These are phyloP conservation scores for Syncephalastrum racemosum DNA, from an alignment of 371 early-diverging fungal genomes.

Conservation along the genomic window DNA sequence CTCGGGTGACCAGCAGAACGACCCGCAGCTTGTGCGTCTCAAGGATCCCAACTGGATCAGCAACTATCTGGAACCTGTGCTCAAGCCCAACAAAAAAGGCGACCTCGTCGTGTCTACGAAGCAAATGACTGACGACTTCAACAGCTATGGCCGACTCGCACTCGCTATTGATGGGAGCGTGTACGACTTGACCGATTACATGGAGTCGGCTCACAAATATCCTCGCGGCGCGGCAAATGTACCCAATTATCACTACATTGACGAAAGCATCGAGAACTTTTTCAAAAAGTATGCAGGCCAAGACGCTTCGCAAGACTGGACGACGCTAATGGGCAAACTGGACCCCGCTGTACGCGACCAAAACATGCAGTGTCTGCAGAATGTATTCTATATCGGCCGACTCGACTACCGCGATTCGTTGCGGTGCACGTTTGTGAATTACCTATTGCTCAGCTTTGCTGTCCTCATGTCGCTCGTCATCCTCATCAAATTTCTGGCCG, in stretches of 20 bases:
- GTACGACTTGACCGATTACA: constrained; percentile 58
- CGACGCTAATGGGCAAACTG: constrained; percentile 49
- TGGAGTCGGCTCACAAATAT: constrained; percentile 37
- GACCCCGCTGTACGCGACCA: constrained; percentile 22
- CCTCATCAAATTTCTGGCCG: constrained; percentile 88
- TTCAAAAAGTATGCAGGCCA: constrained; percentile 41
- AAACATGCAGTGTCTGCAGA: constrained; percentile 68
- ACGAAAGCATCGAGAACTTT: constrained; percentile 33
- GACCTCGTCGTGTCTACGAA: constrained; percentile 26
- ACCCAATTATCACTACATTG: constrained; percentile 38
- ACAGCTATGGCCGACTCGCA: constrained; percentile 39
- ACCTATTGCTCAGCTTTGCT: constrained; percentile 79
- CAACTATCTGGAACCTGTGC: constrained; percentile 29
- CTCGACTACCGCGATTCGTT: constrained; percentile 80
- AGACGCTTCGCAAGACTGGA: constrained; percentile 43
- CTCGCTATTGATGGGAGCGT: constrained; percentile 60
- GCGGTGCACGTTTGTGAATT: constrained; percentile 86
- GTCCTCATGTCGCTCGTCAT: constrained; percentile 80
- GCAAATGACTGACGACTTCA: constrained; percentile 23
- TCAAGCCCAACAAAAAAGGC: constrained; percentile 30
- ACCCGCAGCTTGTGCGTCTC: constrained; percentile 25
- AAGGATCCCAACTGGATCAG: constrained; percentile 40
- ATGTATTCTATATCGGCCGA: constrained; percentile 81
- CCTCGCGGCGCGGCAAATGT: constrained; percentile 22
- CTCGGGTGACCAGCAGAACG: constrained; percentile 24